These are phyloP conservation scores for Curvularia spicifera DNA, from an alignment of 2,329 filamentous ascomycete genomes.

Conservation along the genomic window DNA sequence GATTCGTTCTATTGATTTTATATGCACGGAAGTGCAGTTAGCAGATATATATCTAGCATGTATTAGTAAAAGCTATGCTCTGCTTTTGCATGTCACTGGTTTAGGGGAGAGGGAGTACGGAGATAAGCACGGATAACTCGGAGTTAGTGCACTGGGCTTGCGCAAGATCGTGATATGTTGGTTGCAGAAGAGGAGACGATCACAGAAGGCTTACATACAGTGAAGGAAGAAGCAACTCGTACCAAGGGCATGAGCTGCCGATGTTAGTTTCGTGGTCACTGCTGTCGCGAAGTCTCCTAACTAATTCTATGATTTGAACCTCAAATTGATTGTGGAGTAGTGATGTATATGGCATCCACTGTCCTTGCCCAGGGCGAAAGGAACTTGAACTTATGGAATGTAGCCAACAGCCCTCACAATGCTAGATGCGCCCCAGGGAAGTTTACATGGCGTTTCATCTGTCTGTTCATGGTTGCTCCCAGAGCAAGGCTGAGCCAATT, in stretches of 20 bases:
- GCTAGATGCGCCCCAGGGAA: not conserved
- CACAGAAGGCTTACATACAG: not conserved
- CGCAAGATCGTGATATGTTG: not conserved
- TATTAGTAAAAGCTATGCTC: not conserved
- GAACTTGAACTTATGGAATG: not conserved
- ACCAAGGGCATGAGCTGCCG: not conserved
- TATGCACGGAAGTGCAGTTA: too few species aligned
- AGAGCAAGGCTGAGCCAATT: not conserved
- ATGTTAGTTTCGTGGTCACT: not conserved
- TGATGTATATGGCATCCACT: not conserved
- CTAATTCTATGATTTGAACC: not conserved
- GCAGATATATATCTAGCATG: not conserved
- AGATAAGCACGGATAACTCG: slow-evolving; percentile 8
- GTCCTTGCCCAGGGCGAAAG: not conserved
- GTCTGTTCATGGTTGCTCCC: not conserved
- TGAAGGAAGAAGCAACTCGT: too few species aligned
- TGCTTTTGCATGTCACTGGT: not conserved
- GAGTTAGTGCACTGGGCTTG: slow-evolving; percentile 8
- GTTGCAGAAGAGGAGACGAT: not conserved
- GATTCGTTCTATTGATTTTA: not conserved
- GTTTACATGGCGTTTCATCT: not conserved
- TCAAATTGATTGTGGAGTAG: not conserved
- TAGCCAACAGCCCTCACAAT: not conserved
- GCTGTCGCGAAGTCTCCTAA: not conserved
- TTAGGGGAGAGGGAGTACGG: not conserved